These are phyloP conservation scores for Decorospora gaudefroyi DNA, from an alignment of 2,329 filamentous ascomycete species.

Conservation along the genomic window DNA sequence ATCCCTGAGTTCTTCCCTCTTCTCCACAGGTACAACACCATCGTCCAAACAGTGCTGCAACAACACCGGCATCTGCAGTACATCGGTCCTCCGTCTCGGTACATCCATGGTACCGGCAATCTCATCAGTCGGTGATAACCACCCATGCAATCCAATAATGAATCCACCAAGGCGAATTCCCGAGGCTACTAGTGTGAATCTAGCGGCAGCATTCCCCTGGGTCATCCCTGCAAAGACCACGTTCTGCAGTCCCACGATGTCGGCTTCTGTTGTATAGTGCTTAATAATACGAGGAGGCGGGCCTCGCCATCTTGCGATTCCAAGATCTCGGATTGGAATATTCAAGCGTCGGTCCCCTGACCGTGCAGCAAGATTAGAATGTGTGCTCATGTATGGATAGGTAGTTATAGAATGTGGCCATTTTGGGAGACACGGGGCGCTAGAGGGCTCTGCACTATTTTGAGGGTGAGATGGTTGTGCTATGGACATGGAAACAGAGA, in stretches of 20 bases:
- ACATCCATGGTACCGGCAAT: background rate
- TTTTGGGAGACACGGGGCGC: too few species aligned
- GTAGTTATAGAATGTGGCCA: too few species aligned
- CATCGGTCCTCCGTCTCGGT: background rate
- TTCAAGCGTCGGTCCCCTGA: slow-evolving; percentile 46
- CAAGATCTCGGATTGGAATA: slow-evolving; percentile 52
- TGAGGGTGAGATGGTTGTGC: too few species aligned
- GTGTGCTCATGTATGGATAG: too few species aligned
- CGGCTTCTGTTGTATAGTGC: too few species aligned
- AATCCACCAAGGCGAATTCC: slow-evolving; percentile 19
- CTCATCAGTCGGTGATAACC: slow-evolving; percentile 24
- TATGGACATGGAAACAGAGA: too few species aligned
- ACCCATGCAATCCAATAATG: slow-evolving; percentile 29
- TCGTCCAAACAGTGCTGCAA: slow-evolving; percentile 53
- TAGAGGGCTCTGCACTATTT: too few species aligned
- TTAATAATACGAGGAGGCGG: slow-evolving; percentile 36
- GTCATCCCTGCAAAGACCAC: slow-evolving; percentile 32
- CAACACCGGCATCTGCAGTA: slow-evolving; percentile 49
- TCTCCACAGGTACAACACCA: slow-evolving; percentile 47
- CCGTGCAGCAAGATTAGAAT: slow-evolving; percentile 57
- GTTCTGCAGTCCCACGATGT: slow-evolving; percentile 6
- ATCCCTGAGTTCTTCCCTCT: slow-evolving; percentile 44
- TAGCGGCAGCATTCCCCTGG: slow-evolving; percentile 30
- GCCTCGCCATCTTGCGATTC: slow-evolving; percentile 16
- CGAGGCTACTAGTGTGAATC: slow-evolving; percentile 14